Percentiles rank a stretch among this genome's conserved stretches.
Evolutionary conservation across 2,329 filamentous ascomycete genomes (phyloP).

Genomic region (Clonostachys rosea): DNA sequence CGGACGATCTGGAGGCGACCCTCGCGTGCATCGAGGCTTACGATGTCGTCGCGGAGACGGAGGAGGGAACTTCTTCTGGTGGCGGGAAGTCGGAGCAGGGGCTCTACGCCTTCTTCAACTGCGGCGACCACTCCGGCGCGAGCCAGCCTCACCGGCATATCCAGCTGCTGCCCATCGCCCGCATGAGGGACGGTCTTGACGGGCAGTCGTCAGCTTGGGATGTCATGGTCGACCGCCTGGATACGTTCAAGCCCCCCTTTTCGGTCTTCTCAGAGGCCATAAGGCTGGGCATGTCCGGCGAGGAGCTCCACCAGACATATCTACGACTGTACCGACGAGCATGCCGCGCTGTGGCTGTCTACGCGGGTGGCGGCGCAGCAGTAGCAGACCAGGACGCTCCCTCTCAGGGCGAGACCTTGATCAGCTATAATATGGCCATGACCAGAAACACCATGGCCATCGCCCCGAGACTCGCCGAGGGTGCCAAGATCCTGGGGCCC

Average conservation of each 20-base stretch:
- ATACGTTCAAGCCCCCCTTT: slow-evolving; percentile 30
- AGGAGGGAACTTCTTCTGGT: not conserved
- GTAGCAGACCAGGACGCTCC: slow-evolving; percentile 10
- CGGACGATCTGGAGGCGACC: slow-evolving; percentile 54
- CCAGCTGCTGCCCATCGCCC: slow-evolving; percentile 62
- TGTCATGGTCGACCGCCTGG: slow-evolving; percentile 38
- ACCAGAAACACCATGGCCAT: slow-evolving; percentile 48
- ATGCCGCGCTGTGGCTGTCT: slow-evolving; percentile 25
- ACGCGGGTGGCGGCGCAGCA: slow-evolving; percentile 1
- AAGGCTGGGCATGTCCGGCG: slow-evolving; percentile 19
- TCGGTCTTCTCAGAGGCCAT: slow-evolving; percentile 34
- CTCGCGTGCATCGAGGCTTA: slow-evolving; percentile 59
- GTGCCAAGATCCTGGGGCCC: slow-evolving; percentile 21
- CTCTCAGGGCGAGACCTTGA: slow-evolving; percentile 34
- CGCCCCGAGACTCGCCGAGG: slow-evolving; percentile 50
- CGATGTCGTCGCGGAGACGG: slow-evolving; percentile 1
- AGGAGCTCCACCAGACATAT: slow-evolving; percentile 36
- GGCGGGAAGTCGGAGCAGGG: slow-evolving; percentile 13
- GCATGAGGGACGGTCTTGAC: slow-evolving; percentile 53
- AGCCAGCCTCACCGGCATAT: slow-evolving; percentile 70
- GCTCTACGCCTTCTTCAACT: slow-evolving; percentile 68
- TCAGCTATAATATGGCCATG: slow-evolving; percentile 62
- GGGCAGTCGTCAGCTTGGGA: slow-evolving; percentile 29
- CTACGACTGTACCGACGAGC: slow-evolving; percentile 41
- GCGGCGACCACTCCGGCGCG: slow-evolving; percentile 62